These are phyloP conservation scores for Cyberlindnera japonica DNA, from an alignment of 805 yeast species.

Conservation along the genomic window DNA sequence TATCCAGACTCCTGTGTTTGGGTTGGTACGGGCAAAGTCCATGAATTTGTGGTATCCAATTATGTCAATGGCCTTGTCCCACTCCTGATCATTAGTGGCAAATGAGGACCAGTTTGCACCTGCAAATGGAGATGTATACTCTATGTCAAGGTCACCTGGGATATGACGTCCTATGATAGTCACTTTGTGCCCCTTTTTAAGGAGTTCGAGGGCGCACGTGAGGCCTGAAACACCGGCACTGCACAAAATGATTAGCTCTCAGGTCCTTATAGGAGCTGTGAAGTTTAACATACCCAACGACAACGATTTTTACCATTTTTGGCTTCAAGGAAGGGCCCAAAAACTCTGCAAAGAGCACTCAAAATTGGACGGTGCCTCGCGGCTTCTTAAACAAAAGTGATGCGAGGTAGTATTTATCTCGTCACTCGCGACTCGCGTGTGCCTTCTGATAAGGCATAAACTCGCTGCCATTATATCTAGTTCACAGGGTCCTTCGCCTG, in stretches of 20 bases:
- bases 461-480: not conserved
- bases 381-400: not conserved
- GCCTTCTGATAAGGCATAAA: not conserved
- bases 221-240: constrained; percentile 55
- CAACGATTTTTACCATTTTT: constrained; percentile 15
- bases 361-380: not conserved
- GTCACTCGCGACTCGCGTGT: too few species aligned
- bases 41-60: constrained; percentile 46
- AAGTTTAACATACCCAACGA: constrained; percentile 16
- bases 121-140: constrained; percentile 64
- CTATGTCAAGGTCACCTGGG: constrained; percentile 54
- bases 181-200: constrained; percentile 39
- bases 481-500: too few species aligned
- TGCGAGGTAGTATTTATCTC: too few species aligned
- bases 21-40: constrained; percentile 43
- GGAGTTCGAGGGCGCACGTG: constrained; percentile 44
- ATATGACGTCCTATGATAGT: constrained; percentile 42
- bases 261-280: not conserved
- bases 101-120: constrained; percentile 72
- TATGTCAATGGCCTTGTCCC: constrained; percentile 41
- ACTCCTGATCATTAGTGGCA: constrained; percentile 39
- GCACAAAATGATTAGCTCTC: not conserved
- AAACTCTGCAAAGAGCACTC: not conserved
- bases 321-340: not conserved
- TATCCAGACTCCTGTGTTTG: constrained; percentile 44